These are phyloP conservation scores for Inonotus obliquus DNA, from an alignment of 1,284 basidiomycete genomes.

Conservation along the genomic window DNA sequence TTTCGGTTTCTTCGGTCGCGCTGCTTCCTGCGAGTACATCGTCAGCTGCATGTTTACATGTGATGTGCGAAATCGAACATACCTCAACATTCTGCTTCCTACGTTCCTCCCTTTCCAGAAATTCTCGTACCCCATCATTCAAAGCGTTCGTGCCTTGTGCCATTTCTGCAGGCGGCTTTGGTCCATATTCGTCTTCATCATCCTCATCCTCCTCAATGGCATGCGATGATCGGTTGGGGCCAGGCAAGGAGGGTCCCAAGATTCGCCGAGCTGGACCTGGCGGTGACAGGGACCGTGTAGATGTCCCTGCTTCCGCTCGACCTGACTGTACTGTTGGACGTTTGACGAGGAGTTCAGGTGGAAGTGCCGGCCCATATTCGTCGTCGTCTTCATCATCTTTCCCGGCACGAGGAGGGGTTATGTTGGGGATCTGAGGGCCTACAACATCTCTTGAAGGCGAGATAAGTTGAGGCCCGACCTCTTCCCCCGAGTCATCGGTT, in stretches of 20 bases:
- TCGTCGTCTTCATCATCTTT: conserved; percentile 48
- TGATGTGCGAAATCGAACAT: conserved; percentile 15
- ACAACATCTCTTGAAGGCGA: neutral
- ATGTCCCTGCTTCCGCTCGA: conserved; percentile 27
- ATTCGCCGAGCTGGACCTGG: conserved; percentile 24
- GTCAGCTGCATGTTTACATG: conserved; percentile 8
- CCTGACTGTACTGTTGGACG: conserved; percentile 27
- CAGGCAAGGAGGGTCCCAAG: conserved; percentile 36
- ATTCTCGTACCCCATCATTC: conserved; percentile 66
- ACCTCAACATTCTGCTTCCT: conserved; percentile 64
- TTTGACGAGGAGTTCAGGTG: conserved; percentile 51
- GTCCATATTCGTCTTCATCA: conserved; percentile 71
- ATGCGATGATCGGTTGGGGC: conserved; percentile 21
- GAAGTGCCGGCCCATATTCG: conserved; percentile 57
- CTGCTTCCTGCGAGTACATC: conserved; percentile 47
- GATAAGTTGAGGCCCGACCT: neutral
- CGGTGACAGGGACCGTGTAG: conserved; percentile 16
- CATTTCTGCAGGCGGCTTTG: conserved; percentile 55
- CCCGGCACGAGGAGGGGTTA: conserved; percentile 19
- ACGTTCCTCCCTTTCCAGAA: conserved; percentile 77
- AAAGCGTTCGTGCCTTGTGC: conserved; percentile 30
- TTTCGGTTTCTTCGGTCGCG: conserved; percentile 67
- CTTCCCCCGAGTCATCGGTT: neutral
- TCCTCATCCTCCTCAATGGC: conserved; percentile 49
- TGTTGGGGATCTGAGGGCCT: neutral